Evolutionary conservation across 73 alveolate genomes (phyloP), one percentile per base, ranked within the genome.

Genomic region (Paramecium tetraurelia): DNA sequence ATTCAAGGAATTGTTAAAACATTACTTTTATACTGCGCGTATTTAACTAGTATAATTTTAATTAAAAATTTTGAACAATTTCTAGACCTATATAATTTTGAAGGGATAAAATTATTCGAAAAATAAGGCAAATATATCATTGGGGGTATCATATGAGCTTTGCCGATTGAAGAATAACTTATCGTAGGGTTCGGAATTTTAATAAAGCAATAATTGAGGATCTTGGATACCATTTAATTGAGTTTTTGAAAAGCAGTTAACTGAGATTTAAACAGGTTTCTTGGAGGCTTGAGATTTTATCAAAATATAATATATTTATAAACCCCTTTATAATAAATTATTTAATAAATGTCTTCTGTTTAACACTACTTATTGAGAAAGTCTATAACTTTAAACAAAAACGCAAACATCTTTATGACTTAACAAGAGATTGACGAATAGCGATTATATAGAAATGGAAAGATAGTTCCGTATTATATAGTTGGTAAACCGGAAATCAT

Each of bases 401-500:
- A 75, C 21, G 38, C 58, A 29, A 75, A 35, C 24, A 75, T 75
- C 8, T 33, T 33, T 18, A 71, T 71, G 63, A 75, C 87, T 36
- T 41, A 75, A 71, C 8, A 71, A 29, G 87, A 75, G 21, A 10
- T 75, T 5, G 69, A 41, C 38, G 68, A 75, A 38, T n/a, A 29
- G n/a, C 14, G 40, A 29, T 35, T 35, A 38, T 75, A 29, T 75
- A 33, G 59, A 38, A 41, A 75, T 38, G 12, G 87, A 24, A 75
- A 35, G 46, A 38, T 75, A 41, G 36, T 75, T 75, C 86, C 68
- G 3, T 75, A 33, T 6, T 16, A 75, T 41, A 38, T 75, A 36
- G 87, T 75, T 10, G 33, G 87, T 14, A 75, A 41, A n/a, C 87
- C 31, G 16, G 68, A 75, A 75, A 63, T 63, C 20, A 63, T 63